Conservation (phyloP, 345 rosid genomes). For the Dimocarpus longan region DNA sequence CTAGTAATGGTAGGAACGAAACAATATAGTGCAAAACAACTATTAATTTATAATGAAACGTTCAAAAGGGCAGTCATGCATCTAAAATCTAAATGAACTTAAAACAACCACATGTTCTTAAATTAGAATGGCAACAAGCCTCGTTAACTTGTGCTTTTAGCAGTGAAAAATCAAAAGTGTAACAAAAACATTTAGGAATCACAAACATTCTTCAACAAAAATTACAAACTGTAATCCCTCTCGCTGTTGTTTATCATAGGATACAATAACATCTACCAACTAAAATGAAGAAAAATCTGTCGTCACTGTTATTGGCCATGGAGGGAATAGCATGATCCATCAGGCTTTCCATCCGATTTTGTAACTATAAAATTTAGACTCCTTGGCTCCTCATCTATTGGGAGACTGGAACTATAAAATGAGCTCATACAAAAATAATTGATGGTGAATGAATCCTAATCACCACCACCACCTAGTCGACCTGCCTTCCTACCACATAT, state of each 20-base stretch:
- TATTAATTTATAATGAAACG: too few species aligned
- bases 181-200: not conserved
- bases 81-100: too few species aligned
- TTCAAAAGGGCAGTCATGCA: too few species aligned
- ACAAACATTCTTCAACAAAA: not conserved
- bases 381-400: conserved; percentile 6
- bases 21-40: too few species aligned
- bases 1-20: too few species aligned
- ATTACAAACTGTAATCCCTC: not conserved
- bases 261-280: too few species aligned
- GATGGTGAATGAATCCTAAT: conserved; percentile 7
- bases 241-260: not conserved
- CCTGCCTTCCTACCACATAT: conserved; percentile 37
- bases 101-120: too few species aligned
- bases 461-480: conserved; percentile 8
- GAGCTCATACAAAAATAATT: not conserved
- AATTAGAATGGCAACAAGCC: not conserved
- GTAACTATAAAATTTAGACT: not conserved
- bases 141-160: not conserved
- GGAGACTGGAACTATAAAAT: not conserved
- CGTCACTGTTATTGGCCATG: too few species aligned
- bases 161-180: not conserved
- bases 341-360: too few species aligned
- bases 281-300: too few species aligned
- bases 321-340: too few species aligned